Percentiles rank a stretch among this genome's conserved stretches.
Conservation (phyloP, 163 green algal species). For the Scenedesmus sp. region DNA sequence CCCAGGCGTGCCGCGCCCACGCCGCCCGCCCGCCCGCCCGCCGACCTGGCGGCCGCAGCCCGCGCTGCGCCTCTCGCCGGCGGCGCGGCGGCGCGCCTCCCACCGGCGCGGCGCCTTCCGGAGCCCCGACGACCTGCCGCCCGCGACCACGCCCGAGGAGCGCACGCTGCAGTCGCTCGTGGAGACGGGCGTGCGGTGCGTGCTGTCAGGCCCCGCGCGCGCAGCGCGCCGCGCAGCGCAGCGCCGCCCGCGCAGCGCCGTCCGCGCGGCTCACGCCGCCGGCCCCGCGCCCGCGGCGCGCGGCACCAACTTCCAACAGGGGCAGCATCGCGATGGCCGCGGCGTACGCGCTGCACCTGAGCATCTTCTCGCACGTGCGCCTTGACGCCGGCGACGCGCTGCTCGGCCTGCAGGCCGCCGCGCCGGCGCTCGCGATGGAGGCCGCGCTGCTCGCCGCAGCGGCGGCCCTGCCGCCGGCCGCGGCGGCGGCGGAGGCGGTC, state of each 20-base stretch:
- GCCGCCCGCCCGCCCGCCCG: too few relatives aligned
- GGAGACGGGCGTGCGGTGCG: constrained; percentile 37
- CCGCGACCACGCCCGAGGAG: constrained; percentile 7
- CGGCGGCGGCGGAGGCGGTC: background rate
- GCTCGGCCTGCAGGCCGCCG: constrained; percentile 4
- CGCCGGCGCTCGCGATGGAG: constrained; percentile 1
- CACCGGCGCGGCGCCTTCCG: background rate
- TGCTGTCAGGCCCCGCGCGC: too few relatives aligned
- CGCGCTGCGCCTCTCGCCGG: too few relatives aligned
- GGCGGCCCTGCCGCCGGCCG: background rate
- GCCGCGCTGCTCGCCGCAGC: constrained; percentile 1
- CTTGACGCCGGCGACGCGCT: background rate
- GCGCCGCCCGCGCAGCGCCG: too few relatives aligned
- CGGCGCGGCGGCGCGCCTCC: too few relatives aligned
- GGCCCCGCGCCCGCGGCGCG: too few relatives aligned
- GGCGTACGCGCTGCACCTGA: constrained; percentile 24
- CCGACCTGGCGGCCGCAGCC: too few relatives aligned
- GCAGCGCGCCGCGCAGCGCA: too few relatives aligned
- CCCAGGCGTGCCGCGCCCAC: too few relatives aligned
- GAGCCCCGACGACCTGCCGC: constrained; percentile 5
- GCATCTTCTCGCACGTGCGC: constrained; percentile 6
- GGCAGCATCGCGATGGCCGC: constrained; percentile 16
- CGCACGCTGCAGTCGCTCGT: constrained; percentile 23
- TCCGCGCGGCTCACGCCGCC: too few relatives aligned
- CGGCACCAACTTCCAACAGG: background rate